Percentiles rank a stretch among this genome's conserved stretches.
phyloP scores from a whole-genome alignment of 2,329 filamentous ascomycete genomes.

The Aureobasidium sp. region DNA sequence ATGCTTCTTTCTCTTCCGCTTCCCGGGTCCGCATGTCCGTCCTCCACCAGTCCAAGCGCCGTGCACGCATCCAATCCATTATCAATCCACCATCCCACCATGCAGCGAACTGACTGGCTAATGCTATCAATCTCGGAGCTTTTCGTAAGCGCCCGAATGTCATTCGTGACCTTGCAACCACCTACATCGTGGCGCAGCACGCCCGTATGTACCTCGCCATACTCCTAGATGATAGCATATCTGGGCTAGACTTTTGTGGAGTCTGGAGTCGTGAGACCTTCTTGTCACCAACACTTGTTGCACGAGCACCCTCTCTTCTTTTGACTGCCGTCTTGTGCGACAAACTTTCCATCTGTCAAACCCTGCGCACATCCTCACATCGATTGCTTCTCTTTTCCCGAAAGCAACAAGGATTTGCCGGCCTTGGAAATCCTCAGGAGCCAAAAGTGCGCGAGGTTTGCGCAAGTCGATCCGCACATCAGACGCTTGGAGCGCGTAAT shows the following conservation, averaged over 20 bases:
- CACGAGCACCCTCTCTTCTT: neutral
- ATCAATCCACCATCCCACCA: neutral
- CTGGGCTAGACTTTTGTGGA: neutral
- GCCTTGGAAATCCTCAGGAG: neutral
- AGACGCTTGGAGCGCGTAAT: constrained; percentile 11
- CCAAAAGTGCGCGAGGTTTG: constrained; percentile 11
- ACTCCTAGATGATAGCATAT: neutral
- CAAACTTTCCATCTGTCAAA: neutral
- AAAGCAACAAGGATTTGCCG: neutral
- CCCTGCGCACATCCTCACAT: neutral
- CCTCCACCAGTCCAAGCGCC: neutral
- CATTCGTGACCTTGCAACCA: neutral
- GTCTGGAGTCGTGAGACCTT: neutral
- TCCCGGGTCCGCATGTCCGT: neutral
- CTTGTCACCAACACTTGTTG: neutral
- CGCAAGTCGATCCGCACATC: constrained; percentile 15
- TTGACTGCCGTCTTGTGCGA: neutral
- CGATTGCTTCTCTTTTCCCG: neutral
- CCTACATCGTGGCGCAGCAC: constrained; percentile 10
- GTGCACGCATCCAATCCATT: neutral
- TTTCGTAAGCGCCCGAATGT: constrained; percentile 5
- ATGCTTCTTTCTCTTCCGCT: constrained; percentile 8
- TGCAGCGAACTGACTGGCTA: neutral
- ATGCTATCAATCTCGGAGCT: neutral
- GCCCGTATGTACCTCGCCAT: neutral